Evolutionary conservation across 2,329 filamentous ascomycete genomes (phyloP).

Genomic region (Alternaria solani): DNA sequence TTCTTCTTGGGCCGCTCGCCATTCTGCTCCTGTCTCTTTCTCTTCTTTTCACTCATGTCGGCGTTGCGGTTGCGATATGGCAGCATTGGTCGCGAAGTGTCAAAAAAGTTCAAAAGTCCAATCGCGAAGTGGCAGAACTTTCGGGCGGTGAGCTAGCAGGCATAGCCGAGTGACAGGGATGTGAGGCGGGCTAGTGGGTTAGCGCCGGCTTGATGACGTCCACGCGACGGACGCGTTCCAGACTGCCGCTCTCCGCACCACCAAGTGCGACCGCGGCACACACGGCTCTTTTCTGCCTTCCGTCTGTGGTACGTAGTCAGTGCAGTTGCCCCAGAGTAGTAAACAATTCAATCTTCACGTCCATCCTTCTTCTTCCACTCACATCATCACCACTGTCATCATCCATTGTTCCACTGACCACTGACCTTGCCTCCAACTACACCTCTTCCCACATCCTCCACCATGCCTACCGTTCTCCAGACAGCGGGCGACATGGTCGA

Average conservation of each 20-base stretch:
- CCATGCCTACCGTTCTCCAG: constrained; percentile 30
- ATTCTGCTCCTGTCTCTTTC: constrained; percentile 47
- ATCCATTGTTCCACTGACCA: constrained; percentile 5
- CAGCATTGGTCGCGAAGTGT: constrained; percentile 17
- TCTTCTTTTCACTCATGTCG: constrained; percentile 50
- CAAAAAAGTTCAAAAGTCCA: constrained; percentile 45
- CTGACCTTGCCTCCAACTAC: not conserved
- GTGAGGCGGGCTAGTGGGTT: not conserved
- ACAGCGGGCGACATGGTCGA: constrained; percentile 39
- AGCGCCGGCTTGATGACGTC: constrained; percentile 21
- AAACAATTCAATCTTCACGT: not conserved
- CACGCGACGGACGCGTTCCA: constrained; percentile 24
- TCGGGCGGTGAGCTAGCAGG: constrained; percentile 22
- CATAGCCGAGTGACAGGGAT: constrained; percentile 18
- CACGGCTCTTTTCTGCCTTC: constrained; percentile 1
- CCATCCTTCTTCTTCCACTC: not conserved
- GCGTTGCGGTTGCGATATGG: constrained; percentile 18
- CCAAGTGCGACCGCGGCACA: constrained; percentile 6
- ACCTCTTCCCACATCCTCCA: not conserved
- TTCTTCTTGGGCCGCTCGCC: constrained; percentile 54
- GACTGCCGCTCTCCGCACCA: not conserved
- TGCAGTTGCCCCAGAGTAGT: constrained; percentile 3
- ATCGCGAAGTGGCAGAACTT: constrained; percentile 31
- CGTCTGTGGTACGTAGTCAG: not conserved
- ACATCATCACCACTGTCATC: not conserved